Evolutionary conservation across 2,329 filamentous ascomycete genomes (phyloP), one percentile per base, ranked within the genome.

Genomic region (Acrocalymma vagum): DNA sequence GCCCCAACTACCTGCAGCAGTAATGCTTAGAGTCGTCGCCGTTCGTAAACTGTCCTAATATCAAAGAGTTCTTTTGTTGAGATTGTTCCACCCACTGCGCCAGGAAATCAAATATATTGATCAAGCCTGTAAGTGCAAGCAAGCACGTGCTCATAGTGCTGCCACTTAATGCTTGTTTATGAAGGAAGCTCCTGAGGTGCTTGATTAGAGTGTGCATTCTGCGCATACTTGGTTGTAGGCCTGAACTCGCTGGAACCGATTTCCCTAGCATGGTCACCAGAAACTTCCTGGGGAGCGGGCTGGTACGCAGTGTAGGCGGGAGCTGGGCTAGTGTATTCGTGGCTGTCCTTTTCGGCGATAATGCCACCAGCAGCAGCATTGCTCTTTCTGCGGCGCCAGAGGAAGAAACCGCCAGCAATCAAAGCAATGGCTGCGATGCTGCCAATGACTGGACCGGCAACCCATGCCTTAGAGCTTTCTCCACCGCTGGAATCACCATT

Each of bases 391-490:
- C 49, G 40, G 3, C 53, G 51, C 51, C 50, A 58, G 37, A 42
- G 55, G 27, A 60, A 47, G 13, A 51, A 10, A 3, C 45, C 51
- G 18, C 42, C 42, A 15, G 30, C 48, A 21, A 62, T 36, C 23
- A 60, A 36, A 1, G 46, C 51, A 7, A 63, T 31, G 2, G 28
- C 49, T 0, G 38, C 46, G 5, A 63, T 28, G 26, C 47, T 47
- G 17, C 61, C 61, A 27, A 63, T 29, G 7, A 61, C 53, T 5
- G 60, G 58, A 18, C 61, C 61, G 1, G 61, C 61, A 21, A 64
- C 60, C 61, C 61, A 64, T 9, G 61, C 60, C 40, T 58, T 62
- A 20, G 44, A 29, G 1, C 26, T 16, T 7, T n/a, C n/a, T n/a
- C n/a, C n/a, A n/a, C n/a, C n/a, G 3, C 31, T 18, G 9, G 42